Evolutionary conservation across 176 grass and related monocot genomes (phyloP), one percentile per base, ranked within the genome.

Genomic region (Aegilops speltoides): DNA sequence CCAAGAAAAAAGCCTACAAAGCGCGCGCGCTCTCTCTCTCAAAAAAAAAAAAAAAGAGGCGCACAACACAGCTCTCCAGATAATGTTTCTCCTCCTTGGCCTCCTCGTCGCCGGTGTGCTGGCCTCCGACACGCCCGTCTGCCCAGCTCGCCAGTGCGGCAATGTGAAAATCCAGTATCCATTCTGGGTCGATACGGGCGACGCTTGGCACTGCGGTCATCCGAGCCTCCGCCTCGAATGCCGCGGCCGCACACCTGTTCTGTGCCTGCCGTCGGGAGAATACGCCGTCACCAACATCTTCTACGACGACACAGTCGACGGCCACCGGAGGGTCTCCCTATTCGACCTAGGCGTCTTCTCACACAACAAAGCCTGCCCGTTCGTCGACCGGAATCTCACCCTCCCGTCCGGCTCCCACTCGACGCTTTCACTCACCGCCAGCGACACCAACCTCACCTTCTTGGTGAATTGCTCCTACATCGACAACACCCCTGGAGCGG

Each of bases 121-220:
- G 37, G 37, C 37, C 37, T 40, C 37, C 8, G 37, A 40, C 37
- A 40, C 8, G 37, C 37, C 37, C 37, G 8, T 40, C 8, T 40
- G 37, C 37, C 37, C 37, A 2, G 8, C 41, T 72, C 70, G 82
- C 83, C 78, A 63, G 25, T 90, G 88, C 83, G 88, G 88, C 72
- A 29, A 37, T 38, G 72, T 90, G 20, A 83, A 78, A 52, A 82
- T 86, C 72, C 88, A 64, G 17, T 90, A 83, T 79, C 84, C 88
- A 7, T 90, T 90, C 73, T 90, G 88, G 84, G 31, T 83, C 28
- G 83, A 82, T 64, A 71, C 46, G 33, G 82, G 43, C 24, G 13
- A 15, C 65, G 3, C 8, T 28, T 23, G 9, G 32, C 26, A 81
- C 26, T 89, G 83, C 50, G 83, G 88, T 34, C 82, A 89, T 83